Evolutionary conservation across 1,284 basidiomycete genomes (phyloP), one percentile per base, ranked within the genome.

Genomic region (Ustilago esculenta): DNA sequence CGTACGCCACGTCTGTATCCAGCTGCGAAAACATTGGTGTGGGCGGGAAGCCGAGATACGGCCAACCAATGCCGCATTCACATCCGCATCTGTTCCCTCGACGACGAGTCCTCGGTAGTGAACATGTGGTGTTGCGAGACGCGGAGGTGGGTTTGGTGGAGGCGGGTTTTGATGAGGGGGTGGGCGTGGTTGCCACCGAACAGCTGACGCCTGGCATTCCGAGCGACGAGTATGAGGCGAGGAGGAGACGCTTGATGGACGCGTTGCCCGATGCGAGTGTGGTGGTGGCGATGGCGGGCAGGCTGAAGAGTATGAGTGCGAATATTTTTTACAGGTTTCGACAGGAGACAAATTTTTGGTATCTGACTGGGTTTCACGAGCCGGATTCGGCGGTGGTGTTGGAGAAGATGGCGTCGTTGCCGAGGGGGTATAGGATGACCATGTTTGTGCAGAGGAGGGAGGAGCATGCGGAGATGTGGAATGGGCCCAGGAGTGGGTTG

Each of bases 191-290:
- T 2, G 77, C 79, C 0, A 48, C 43, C 15, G 70, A 76, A 17
- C 90, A 97, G 70, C 85, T 94, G 21, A 97, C 93, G 0, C 90
- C 92, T 0, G 94, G 94, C 10, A 92, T 98, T 59, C 85, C 89
- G 1, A 84, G 85, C 8, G 83, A 85, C 21, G 96, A 98, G 72
- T 98, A 96, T 84, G 91, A 94, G 65, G 82, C 82, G n/a, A 85
- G 95, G 43, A 84, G 95, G 60, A 84, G 83, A 60, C 85, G 82
- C 17, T 85, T 98, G 23, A 91, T 98, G 88, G 86, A 90, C 15
- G 82, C 84, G 18, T 84, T 98, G 11, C 92, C 92, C 0, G 87
- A 89, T 5, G 87, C 88, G 32, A 90, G 89, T 58, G 80, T 92
- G 21, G 94, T 93, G 14, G 87, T 98, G 5, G 89, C 88, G 36